phyloP scores from a whole-genome alignment of 139 green algal genomes.

The Chlorella sp. region DNA sequence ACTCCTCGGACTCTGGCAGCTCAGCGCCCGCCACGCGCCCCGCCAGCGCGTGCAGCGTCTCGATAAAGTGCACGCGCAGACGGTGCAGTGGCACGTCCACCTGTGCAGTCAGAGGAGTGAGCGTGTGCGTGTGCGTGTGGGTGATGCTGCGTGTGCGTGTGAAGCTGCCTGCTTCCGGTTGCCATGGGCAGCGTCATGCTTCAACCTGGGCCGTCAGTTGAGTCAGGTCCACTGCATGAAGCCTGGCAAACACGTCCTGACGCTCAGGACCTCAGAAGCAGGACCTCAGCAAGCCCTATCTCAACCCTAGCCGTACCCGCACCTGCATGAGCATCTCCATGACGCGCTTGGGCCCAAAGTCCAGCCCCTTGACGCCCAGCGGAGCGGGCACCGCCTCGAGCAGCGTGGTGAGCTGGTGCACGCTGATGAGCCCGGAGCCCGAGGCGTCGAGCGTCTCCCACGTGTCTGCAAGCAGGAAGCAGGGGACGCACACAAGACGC shows the following conservation, averaged over 20 bases:
- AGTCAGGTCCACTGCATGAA: not conserved
- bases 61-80: slow-evolving; percentile 31
- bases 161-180: too few relatives aligned
- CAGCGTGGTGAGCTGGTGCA: not conserved
- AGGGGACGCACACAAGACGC: not conserved
- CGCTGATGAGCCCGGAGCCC: not conserved
- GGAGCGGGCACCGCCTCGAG: slow-evolving; percentile 13
- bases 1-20: slow-evolving; percentile 21
- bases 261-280: not conserved
- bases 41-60: slow-evolving; percentile 63
- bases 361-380: slow-evolving; percentile 10
- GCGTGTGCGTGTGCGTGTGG: too few relatives aligned
- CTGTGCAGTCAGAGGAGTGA: too few relatives aligned
- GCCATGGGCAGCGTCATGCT: too few relatives aligned
- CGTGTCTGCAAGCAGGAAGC: not conserved
- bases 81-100: not conserved
- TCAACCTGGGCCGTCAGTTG: not conserved
- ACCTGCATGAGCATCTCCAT: slow-evolving; percentile 36
- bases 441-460: not conserved
- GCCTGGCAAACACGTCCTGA: not conserved
- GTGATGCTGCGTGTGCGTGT: too few relatives aligned
- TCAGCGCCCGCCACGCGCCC: slow-evolving; percentile 43
- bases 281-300: not conserved
- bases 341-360: not conserved
- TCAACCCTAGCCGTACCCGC: slow-evolving; percentile 7